Evolutionary conservation across 192 early-diverging fungal species (phyloP).

Genomic region (Phycomyces blakesleeanus): DNA sequence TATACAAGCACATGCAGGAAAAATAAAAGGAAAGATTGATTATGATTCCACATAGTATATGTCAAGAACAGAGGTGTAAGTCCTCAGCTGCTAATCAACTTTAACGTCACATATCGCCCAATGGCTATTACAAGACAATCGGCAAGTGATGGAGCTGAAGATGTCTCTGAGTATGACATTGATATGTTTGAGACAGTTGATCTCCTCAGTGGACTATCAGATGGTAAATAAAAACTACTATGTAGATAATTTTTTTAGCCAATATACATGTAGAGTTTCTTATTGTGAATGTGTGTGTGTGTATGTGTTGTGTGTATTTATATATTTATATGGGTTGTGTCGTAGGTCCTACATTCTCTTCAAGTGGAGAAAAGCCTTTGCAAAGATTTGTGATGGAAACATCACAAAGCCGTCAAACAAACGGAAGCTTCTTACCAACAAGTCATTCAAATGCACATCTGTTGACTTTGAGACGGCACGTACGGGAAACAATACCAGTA

Average conservation of each 20-base stretch:
- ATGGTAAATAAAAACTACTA: too few species aligned
- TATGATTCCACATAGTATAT: conserved; percentile 22
- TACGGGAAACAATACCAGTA: conserved; percentile 40
- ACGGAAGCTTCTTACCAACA: not conserved
- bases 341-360: conserved; percentile 17
- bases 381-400: conserved; percentile 27
- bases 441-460: not conserved
- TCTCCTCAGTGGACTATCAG: conserved; percentile 44
- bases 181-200: conserved; percentile 54
- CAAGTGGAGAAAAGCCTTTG: conserved; percentile 1
- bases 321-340: not conserved
- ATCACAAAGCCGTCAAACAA: not conserved
- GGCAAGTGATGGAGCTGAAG: conserved; percentile 13
- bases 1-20: too few species aligned
- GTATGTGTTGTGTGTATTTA: not conserved
- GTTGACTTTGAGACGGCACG: conserved; percentile 35
- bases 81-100: conserved; percentile 39
- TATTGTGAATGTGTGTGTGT: too few species aligned
- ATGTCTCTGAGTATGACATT: conserved; percentile 43
- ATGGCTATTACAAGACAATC: conserved; percentile 22
- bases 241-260: too few species aligned
- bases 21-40: not conserved
- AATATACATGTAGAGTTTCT: too few species aligned
- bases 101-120: conserved; percentile 33
- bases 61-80: conserved; percentile 35